phyloP scores from a whole-genome alignment of 805 yeast genomes.

The Priceomyces melissophilus region DNA sequence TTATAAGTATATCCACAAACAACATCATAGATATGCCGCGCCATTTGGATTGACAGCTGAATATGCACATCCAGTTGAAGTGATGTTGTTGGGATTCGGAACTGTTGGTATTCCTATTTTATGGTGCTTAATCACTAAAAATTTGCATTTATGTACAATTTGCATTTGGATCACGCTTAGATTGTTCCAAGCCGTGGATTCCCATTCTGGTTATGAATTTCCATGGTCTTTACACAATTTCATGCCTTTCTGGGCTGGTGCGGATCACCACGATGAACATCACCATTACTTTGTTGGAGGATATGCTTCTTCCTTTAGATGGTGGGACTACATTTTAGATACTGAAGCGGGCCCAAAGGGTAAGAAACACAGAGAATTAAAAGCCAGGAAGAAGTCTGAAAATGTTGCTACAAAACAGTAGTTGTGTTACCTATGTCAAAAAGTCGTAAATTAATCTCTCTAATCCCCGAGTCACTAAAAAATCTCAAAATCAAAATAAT shows the following conservation, averaged over 20 bases:
- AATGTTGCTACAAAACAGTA: constrained; percentile 21
- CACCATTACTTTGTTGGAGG: constrained; percentile 95
- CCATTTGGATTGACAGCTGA: constrained; percentile 98
- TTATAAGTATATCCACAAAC: constrained; percentile 92
- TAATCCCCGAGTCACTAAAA: neutral
- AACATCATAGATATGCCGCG: constrained; percentile 96
- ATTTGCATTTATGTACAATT: constrained; percentile 86
- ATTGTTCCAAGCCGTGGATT: constrained; percentile 93
- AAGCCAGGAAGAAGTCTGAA: constrained; percentile 56
- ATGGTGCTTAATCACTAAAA: constrained; percentile 70
- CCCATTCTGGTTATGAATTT: constrained; percentile 97
- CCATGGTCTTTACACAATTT: constrained; percentile 94
- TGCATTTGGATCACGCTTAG: constrained; percentile 84
- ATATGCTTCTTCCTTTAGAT: constrained; percentile 91
- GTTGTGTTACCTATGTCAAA: constrained; percentile 1
- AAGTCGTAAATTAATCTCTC: neutral
- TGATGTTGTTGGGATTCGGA: constrained; percentile 85
- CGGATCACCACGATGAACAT: constrained; percentile 96
- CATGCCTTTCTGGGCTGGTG: constrained; percentile 97
- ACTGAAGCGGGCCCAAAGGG: constrained; percentile 91
- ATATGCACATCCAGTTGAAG: constrained; percentile 96
- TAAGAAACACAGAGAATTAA: constrained; percentile 66
- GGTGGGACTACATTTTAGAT: constrained; percentile 87
- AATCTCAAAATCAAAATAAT: neutral
- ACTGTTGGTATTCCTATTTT: constrained; percentile 93